Conservation (phyloP, 805 yeast species). For the Saccharomycopsis sp. region DNA sequence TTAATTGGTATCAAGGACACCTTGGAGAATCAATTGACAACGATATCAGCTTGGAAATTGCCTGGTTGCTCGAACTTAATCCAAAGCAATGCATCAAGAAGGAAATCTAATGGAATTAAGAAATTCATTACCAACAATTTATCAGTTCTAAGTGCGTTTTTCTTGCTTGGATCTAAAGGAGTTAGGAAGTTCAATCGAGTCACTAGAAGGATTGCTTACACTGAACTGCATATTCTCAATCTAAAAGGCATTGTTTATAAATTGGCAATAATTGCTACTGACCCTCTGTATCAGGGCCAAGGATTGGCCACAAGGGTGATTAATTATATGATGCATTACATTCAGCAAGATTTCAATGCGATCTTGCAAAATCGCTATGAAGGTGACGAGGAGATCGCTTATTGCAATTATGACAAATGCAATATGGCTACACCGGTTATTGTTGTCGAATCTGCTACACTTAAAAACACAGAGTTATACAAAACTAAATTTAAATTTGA, state of each 20-base stretch:
- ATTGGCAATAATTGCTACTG: constrained; percentile 10
- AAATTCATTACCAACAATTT: not conserved
- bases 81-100: not conserved
- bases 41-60: constrained; percentile 9
- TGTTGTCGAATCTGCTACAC: constrained; percentile 10
- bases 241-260: constrained; percentile 2
- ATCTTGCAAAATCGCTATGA: not conserved
- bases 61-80: constrained; percentile 6
- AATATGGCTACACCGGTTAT: constrained; percentile 6
- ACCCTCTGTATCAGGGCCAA: constrained; percentile 10
- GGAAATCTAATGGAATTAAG: not conserved
- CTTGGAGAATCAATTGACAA: not conserved
- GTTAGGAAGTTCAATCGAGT: constrained; percentile 3
- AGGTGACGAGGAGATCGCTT: not conserved
- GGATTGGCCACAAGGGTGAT: constrained; percentile 9
- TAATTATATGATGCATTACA: constrained; percentile 2
- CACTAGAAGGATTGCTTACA: not conserved
- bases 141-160: not conserved
- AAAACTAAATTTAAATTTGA: constrained; percentile 4
- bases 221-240: constrained; percentile 6
- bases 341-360: constrained; percentile 5
- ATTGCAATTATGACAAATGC: constrained; percentile 10
- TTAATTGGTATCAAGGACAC: constrained; percentile 3
- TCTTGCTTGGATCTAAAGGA: constrained; percentile 4
- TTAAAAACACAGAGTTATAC: constrained; percentile 3